Evolutionary conservation across 2,329 filamentous ascomycete genomes (phyloP), one percentile per base, ranked within the genome.

Genomic region (Calonectria multiphialidica): DNA sequence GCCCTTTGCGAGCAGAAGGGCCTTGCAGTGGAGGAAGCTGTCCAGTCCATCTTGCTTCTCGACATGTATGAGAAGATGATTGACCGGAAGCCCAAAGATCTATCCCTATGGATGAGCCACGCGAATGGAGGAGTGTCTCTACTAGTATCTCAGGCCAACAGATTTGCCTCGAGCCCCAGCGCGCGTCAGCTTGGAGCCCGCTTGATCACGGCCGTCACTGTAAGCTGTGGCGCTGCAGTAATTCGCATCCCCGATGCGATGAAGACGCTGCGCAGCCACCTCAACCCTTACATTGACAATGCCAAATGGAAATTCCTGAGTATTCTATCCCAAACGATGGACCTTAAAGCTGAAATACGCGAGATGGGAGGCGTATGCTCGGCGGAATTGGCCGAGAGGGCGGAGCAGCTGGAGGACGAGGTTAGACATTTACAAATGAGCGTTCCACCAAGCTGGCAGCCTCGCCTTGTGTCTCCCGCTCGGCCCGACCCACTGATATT

Each of bases 61-160:
- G 79, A 80, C 44, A 73, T 79, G 40, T 80, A 77, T 50, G 79
- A 80, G 71, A 80, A 80, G 68, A 76, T 80, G 49, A 73, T 74
- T 30, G 68, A 71, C 7, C 74, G 75, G 9, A 64, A 74, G 6
- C 70, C 49, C 3, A n/a, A 25, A 3, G 44, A 55, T 1, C 53
- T 66, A 1, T 40, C 63, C 2, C 64, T 76, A 2, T 77, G 76
- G 74, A 61, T 71, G 66, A 79, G 72, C 42, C 78, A 80, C 16
- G 67, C 78, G 7, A 69, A 72, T 5, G 78, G 78, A 0, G 78
- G 74, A 30, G 42, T 79, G 72, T 25, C 71, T 76, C 9, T 77
- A 66, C 40, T 77, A 63, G 18, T 74, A 70, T 6, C 70, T 73
- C 5, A 67, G 71, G 50, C 50, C 9, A 16, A 59, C 9, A 44